Evolutionary conservation across 2,329 filamentous ascomycete genomes (phyloP).

Genomic region (Sclerotinia subarctica): DNA sequence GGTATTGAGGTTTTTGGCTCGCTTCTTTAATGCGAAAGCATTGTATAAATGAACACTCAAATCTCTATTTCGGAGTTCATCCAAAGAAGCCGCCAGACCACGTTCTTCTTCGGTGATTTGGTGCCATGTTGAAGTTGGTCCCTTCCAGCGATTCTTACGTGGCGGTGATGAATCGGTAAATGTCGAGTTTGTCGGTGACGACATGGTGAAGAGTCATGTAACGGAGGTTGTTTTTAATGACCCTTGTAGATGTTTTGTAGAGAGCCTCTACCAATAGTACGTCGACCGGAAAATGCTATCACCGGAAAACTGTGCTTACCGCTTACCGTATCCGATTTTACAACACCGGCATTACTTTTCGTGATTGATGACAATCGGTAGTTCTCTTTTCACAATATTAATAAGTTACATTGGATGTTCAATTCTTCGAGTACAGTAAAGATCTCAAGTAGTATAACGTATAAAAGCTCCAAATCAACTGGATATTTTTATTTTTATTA

Average conservation of each 20-base stretch:
- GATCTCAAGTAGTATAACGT: neutral
- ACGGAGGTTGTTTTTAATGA: neutral
- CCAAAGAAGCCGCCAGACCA: slow-evolving; percentile 59
- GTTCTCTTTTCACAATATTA: neutral
- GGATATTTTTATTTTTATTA: neutral
- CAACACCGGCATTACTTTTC: neutral
- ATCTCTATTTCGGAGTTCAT: slow-evolving; percentile 61
- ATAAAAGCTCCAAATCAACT: neutral
- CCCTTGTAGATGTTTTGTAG: neutral
- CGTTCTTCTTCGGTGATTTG: slow-evolving; percentile 60
- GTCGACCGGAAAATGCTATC: neutral
- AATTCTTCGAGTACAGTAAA: neutral
- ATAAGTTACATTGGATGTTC: neutral
- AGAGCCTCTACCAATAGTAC: neutral
- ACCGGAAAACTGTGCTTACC: neutral
- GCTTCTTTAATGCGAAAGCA: slow-evolving; percentile 63
- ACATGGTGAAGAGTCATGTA: slow-evolving; percentile 17
- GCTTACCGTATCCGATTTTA: slow-evolving; percentile 13
- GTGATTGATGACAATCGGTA: neutral
- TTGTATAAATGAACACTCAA: slow-evolving; percentile 77
- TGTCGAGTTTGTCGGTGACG: slow-evolving; percentile 13
- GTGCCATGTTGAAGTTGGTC: slow-evolving; percentile 65
- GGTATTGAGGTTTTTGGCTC: slow-evolving; percentile 32
- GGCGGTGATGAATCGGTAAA: slow-evolving; percentile 22
- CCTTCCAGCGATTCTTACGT: slow-evolving; percentile 72